A percentile compares a stretch with the other conserved stretches of the same genome.
phyloP scores from a whole-genome alignment of 2,329 filamentous ascomycete genomes.

The Cordyceps cicadae region DNA sequence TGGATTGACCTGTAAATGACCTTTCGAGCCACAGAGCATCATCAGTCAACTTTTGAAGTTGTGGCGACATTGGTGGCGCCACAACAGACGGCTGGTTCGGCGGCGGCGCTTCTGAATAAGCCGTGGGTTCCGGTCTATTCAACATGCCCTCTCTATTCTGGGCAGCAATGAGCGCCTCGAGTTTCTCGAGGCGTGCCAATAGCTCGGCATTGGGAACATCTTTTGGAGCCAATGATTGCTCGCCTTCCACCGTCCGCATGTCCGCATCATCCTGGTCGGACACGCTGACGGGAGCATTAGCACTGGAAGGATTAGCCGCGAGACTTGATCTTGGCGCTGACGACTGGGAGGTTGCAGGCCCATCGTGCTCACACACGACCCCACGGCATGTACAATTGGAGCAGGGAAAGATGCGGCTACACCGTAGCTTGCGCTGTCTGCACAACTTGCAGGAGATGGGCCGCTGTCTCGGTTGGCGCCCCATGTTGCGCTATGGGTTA shows the following conservation, averaged over 20 bases:
- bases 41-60: slow-evolving; percentile 25
- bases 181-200: slow-evolving; percentile 19
- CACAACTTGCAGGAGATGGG: slow-evolving; percentile 29
- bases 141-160: slow-evolving; percentile 12
- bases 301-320: not conserved
- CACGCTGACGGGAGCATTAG: not conserved
- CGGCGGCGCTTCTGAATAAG: not conserved
- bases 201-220: slow-evolving; percentile 17
- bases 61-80: slow-evolving; percentile 19
- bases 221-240: slow-evolving; percentile 9
- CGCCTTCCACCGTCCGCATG: not conserved
- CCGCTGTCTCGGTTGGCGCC: slow-evolving; percentile 26
- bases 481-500: slow-evolving; percentile 13
- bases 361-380: slow-evolving; percentile 20
- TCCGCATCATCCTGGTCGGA: not conserved
- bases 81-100: slow-evolving; percentile 9
- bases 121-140: slow-evolving; percentile 3
- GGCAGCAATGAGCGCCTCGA: slow-evolving; percentile 20
- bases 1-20: slow-evolving; percentile 22
- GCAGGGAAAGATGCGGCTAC: slow-evolving; percentile 29
- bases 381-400: slow-evolving; percentile 29
- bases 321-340: slow-evolving; percentile 4
- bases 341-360: not conserved
- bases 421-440: slow-evolving; percentile 27
- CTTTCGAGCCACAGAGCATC: slow-evolving; percentile 27